Evolutionary conservation across 768 basidiomycete species (phyloP).

Genomic region (Royoungia palumana): DNA sequence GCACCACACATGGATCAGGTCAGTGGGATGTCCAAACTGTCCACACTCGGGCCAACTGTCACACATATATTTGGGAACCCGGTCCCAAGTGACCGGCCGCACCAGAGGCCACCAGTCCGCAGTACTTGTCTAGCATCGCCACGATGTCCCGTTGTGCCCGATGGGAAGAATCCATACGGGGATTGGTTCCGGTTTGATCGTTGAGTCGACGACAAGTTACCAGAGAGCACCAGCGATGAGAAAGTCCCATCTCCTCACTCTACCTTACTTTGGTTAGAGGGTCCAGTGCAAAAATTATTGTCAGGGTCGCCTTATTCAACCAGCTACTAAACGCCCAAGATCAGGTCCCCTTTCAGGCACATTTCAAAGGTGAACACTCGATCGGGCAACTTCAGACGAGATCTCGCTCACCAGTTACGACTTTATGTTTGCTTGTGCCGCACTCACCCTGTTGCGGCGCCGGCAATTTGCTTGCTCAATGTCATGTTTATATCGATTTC

Average conservation of each 20-base stretch:
- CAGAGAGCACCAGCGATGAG: constrained; percentile 15
- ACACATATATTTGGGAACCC: constrained; percentile 12
- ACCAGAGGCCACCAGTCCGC: constrained; percentile 14
- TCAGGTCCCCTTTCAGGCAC: constrained; percentile 35
- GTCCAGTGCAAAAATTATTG: constrained; percentile 12
- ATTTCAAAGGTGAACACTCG: constrained; percentile 16
- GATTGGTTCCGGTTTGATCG: constrained; percentile 19
- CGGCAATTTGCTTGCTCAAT: constrained; percentile 31
- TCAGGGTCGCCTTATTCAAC: constrained; percentile 27
- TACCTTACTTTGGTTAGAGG: constrained; percentile 33
- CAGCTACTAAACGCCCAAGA: constrained; percentile 18
- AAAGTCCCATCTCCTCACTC: constrained; percentile 11
- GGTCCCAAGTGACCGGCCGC: constrained; percentile 17
- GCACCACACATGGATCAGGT: constrained; percentile 7
- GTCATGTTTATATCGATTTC: constrained; percentile 23
- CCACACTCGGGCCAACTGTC: constrained; percentile 9
- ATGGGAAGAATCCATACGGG: constrained; percentile 18
- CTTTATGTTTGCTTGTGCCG: constrained; percentile 30
- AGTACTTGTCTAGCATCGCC: constrained; percentile 22
- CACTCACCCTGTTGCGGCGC: constrained; percentile 29
- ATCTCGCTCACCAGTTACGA: constrained; percentile 31
- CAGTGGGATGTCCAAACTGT: constrained; percentile 2
- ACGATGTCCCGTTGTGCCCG: constrained; percentile 10
- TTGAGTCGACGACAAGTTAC: constrained; percentile 16
- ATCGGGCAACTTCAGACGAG: constrained; percentile 25